Conservation (phyloP, 1,284 basidiomycete genomes). For the Ceratobasidium sp. region DNA sequence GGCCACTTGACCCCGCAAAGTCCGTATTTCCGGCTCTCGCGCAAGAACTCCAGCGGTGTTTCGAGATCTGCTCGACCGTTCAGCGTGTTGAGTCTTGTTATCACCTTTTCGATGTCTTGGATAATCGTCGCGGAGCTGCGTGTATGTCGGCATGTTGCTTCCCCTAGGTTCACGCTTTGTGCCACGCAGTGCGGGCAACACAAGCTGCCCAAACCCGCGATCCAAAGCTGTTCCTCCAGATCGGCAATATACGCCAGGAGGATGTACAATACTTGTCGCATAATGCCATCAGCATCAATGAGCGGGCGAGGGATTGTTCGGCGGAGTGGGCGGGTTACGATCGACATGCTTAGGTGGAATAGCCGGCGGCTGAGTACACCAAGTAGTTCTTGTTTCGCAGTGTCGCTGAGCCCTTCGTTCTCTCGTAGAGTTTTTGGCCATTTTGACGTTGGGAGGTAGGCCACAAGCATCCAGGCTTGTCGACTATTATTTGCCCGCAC, state of each 20-base stretch:
- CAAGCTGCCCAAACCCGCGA: neutral
- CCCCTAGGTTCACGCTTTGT: neutral
- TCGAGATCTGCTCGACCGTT: constrained; percentile 8
- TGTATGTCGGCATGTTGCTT: neutral
- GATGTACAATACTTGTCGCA: constrained; percentile 1
- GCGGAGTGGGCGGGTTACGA: neutral
- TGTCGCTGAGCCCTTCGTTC: neutral
- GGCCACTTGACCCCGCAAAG: constrained; percentile 26
- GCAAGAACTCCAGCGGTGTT: constrained; percentile 6
- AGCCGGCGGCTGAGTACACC: constrained; percentile 17
- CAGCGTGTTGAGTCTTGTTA: neutral
- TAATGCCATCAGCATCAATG: neutral
- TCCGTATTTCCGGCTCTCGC: neutral
- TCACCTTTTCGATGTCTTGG: neutral
- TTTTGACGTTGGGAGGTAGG: constrained; percentile 11
- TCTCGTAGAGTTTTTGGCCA: neutral
- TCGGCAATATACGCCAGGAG: neutral
- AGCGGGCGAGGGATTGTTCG: neutral
- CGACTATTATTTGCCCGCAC: neutral
- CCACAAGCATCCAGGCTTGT: constrained; percentile 4
- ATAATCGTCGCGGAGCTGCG: constrained; percentile 5
- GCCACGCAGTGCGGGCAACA: constrained; percentile 19
- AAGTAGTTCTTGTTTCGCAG: neutral
- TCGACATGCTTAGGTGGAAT: neutral
- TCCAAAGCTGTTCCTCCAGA: constrained; percentile 14